A percentile compares a stretch with the other conserved stretches of the same genome.
Conservation (phyloP, 441 rosid species). For the Syzygium malaccense region DNA sequence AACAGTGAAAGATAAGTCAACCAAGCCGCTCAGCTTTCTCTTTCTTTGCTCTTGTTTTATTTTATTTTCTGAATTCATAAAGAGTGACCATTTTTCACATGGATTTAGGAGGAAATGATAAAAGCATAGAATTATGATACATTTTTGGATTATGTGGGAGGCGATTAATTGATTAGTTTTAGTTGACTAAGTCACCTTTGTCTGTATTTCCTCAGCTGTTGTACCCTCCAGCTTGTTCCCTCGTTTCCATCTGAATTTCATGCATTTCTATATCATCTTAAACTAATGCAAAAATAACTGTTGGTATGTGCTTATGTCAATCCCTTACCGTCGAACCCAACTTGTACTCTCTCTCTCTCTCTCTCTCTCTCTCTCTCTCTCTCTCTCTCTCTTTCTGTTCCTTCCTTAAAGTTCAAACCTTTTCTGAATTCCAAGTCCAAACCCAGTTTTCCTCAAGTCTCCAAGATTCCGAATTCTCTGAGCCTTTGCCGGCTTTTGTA, state of each 20-base stretch:
- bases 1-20: neutral
- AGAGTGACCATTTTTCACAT: neutral
- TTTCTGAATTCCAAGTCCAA: neutral
- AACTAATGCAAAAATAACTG: conserved; percentile 12
- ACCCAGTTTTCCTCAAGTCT: neutral
- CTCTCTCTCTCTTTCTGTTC: neutral
- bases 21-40: neutral
- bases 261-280: conserved; percentile 17
- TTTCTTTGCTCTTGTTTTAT: neutral
- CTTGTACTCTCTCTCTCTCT: neutral
- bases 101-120: neutral
- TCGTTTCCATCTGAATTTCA: conserved; percentile 16
- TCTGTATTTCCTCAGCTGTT: conserved; percentile 24
- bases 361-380: no score
- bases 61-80: neutral
- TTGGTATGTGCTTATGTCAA: conserved; percentile 21
- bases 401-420: neutral
- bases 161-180: neutral
- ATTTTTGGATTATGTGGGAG: neutral
- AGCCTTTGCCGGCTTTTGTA: neutral
- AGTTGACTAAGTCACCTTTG: conserved; percentile 38
- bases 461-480: neutral
- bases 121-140: neutral
- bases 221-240: conserved; percentile 20
- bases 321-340: conserved; percentile 10